Percentiles rank a stretch among this genome's conserved stretches.
Conservation (phyloP, 2,329 filamentous ascomycete species). For the Apiospora koreana region DNA sequence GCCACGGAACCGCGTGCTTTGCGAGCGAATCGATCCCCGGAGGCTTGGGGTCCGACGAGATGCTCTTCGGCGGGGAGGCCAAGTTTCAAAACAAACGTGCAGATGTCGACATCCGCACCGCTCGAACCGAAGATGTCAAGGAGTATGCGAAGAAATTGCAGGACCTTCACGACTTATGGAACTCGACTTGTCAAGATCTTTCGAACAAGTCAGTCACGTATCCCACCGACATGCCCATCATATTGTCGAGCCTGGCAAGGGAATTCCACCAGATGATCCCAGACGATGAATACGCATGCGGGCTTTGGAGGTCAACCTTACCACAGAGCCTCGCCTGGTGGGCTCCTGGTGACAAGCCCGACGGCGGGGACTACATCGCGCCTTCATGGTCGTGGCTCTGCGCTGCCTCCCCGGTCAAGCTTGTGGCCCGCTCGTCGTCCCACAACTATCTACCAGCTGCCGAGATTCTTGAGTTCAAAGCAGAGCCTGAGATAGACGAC, state of each 20-base stretch:
- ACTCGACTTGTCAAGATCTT: background rate
- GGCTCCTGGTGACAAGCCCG: background rate
- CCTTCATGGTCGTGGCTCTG: slow-evolving; percentile 3
- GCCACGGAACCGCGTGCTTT: background rate
- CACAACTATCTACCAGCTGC: background rate
- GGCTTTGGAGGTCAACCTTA: background rate
- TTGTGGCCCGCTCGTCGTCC: background rate
- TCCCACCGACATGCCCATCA: background rate
- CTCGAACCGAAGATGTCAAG: background rate
- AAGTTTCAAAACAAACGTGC: slow-evolving; percentile 1
- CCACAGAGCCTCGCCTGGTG: background rate
- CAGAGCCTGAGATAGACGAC: background rate
- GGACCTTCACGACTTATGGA: background rate
- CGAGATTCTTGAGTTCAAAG: background rate
- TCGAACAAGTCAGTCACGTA: background rate
- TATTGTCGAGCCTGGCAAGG: background rate
- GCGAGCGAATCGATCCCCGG: background rate
- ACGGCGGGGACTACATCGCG: background rate
- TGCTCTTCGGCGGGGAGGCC: background rate
- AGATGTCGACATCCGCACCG: background rate
- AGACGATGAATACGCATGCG: background rate
- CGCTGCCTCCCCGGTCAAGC: background rate
- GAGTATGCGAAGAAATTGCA: background rate
- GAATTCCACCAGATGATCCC: slow-evolving; percentile 3
- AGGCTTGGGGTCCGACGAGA: background rate